A percentile compares a stretch with the other conserved stretches of the same genome.
Conservation (phyloP, 768 basidiomycete species). For the Serendipita sp. region DNA sequence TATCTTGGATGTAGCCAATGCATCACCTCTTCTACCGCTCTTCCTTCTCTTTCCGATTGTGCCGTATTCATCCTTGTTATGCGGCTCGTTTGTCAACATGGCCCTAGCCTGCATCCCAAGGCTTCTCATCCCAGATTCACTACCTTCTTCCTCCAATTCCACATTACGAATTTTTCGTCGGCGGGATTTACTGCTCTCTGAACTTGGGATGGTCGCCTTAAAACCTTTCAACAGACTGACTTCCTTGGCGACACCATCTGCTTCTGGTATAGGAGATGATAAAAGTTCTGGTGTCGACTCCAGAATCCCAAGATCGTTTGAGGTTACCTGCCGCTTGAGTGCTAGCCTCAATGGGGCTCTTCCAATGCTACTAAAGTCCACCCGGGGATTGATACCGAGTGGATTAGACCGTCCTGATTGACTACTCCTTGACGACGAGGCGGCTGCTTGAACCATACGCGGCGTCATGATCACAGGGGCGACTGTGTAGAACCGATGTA, state of each 20-base stretch:
- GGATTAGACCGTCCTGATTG: slow-evolving; percentile 18
- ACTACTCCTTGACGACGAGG: slow-evolving; percentile 33
- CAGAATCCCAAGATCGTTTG: slow-evolving; percentile 68
- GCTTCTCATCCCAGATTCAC: slow-evolving; percentile 29
- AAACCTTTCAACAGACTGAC: slow-evolving; percentile 82
- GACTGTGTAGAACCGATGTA: slow-evolving; percentile 30
- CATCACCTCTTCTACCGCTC: slow-evolving; percentile 32
- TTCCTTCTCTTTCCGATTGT: slow-evolving; percentile 40
- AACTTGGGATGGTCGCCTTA: slow-evolving; percentile 85
- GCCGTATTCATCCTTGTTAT: slow-evolving; percentile 31
- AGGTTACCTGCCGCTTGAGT: slow-evolving; percentile 53
- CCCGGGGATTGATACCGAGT: slow-evolving; percentile 23
- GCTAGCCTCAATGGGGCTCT: slow-evolving; percentile 60
- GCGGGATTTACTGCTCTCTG: slow-evolving; percentile 61
- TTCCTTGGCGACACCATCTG: slow-evolving; percentile 49
- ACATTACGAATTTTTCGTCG: slow-evolving; percentile 68
- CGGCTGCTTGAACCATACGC: slow-evolving; percentile 55
- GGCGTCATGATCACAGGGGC: slow-evolving; percentile 87
- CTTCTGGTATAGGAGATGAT: slow-evolving; percentile 54
- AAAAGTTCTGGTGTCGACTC: slow-evolving; percentile 72
- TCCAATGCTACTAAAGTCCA: slow-evolving; percentile 67
- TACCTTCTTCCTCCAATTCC: slow-evolving; percentile 51
- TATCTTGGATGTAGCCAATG: slow-evolving; percentile 54
- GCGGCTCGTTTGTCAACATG: slow-evolving; percentile 36
- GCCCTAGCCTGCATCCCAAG: slow-evolving; percentile 68